Conservation (phyloP, 495 filamentous ascomycete genomes). For the Penicillium argentinense region DNA sequence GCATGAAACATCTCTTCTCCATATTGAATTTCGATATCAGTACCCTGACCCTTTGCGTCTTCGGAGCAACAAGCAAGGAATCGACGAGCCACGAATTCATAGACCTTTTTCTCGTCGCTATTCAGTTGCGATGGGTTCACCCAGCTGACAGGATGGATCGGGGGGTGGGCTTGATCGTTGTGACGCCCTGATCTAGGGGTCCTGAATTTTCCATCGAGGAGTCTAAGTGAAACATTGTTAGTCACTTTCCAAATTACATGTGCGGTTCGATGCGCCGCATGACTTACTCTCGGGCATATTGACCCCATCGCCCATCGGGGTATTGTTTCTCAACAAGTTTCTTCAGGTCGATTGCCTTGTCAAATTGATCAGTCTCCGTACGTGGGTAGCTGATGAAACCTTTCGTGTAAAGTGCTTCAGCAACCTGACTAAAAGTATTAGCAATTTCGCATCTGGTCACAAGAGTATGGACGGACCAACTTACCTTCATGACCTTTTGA, state of each 20-base stretch:
- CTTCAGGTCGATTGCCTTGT: conserved; percentile 81
- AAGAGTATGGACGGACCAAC: conserved; percentile 75
- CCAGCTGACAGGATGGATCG: conserved; percentile 90
- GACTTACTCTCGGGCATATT: conserved; percentile 69
- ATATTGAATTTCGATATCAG: conserved; percentile 80
- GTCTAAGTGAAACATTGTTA: conserved; percentile 34
- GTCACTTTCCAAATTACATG: neutral
- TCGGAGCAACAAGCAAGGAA: conserved; percentile 97
- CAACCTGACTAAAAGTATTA: conserved; percentile 55
- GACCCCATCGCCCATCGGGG: conserved; percentile 72
- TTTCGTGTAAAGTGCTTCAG: conserved; percentile 87
- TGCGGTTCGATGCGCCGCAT: no score
- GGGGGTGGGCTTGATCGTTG: conserved; percentile 96
- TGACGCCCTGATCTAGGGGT: conserved; percentile 78
- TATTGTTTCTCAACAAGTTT: conserved; percentile 82
- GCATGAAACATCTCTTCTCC: conserved; percentile 81
- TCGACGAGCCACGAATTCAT: conserved; percentile 91
- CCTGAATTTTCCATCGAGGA: conserved; percentile 76
- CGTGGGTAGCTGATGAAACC: conserved; percentile 97
- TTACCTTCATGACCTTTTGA: conserved; percentile 78
- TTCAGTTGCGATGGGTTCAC: conserved; percentile 61
- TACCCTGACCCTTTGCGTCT: conserved; percentile 81
- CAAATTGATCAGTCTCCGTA: conserved; percentile 96
- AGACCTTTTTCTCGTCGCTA: conserved; percentile 70
- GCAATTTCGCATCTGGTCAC: conserved; percentile 84